phyloP scores from a whole-genome alignment of 2,329 filamentous ascomycete species.

The Lasiodiplodia theobromae region DNA sequence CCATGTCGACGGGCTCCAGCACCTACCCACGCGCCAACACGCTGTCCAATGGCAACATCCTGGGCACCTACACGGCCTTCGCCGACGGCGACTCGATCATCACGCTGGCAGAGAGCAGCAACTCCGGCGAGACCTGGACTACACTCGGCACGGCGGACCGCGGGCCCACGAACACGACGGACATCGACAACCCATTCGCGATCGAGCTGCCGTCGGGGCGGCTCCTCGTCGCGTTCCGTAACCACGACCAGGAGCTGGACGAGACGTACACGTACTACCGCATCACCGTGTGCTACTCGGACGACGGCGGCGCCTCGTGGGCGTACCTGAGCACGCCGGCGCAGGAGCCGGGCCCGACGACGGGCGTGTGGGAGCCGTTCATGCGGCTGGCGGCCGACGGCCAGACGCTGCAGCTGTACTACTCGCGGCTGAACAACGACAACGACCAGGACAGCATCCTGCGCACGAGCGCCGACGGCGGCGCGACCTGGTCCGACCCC shows the following conservation, averaged over 20 bases:
- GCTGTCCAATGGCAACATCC: constrained; percentile 41
- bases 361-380: constrained; percentile 58
- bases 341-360: constrained; percentile 35
- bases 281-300: constrained; percentile 53
- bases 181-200: constrained; percentile 43
- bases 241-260: constrained; percentile 39
- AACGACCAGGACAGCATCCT: constrained; percentile 54
- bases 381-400: constrained; percentile 49
- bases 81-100: constrained; percentile 36
- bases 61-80: constrained; percentile 41
- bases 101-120: constrained; percentile 32
- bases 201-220: constrained; percentile 44
- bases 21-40: constrained; percentile 44
- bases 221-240: constrained; percentile 44
- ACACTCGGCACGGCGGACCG: constrained; percentile 33
- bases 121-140: constrained; percentile 35
- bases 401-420: constrained; percentile 51
- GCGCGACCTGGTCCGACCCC: constrained; percentile 47
- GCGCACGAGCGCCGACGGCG: constrained; percentile 49
- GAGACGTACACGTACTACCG: constrained; percentile 45
- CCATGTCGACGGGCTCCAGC: constrained; percentile 35
- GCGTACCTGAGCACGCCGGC: constrained; percentile 42
- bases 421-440: constrained; percentile 50
- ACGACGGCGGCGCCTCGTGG: constrained; percentile 51
- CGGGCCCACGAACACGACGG: constrained; percentile 34